Percentiles rank a stretch among this genome's conserved stretches.
Conservation (phyloP, 805 yeast species). For the Lachancea thermotolerans region DNA sequence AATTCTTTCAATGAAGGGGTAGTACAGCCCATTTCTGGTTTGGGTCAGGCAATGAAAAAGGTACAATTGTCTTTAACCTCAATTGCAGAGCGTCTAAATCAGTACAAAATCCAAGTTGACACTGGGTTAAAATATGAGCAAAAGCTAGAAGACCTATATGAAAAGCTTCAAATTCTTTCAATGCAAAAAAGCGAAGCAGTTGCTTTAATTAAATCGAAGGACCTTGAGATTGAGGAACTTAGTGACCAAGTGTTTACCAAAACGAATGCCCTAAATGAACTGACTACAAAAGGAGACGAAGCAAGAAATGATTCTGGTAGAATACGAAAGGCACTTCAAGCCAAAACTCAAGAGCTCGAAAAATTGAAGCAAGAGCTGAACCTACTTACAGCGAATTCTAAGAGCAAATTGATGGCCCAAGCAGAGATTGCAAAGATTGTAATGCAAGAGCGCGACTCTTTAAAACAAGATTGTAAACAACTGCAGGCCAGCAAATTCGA, state of each 20-base stretch:
- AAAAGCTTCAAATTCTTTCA: conserved; percentile 16
- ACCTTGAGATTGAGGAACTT: conserved; percentile 14
- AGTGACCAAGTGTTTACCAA: conserved; percentile 13
- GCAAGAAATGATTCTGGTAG: neutral
- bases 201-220: conserved; percentile 6
- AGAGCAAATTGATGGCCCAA: conserved; percentile 34
- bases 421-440: conserved; percentile 29
- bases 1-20: no score
- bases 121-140: conserved; percentile 14
- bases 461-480: conserved; percentile 17
- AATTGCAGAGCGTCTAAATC: neutral
- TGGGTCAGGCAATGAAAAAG: neutral
- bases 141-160: conserved; percentile 15
- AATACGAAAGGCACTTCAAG: neutral
- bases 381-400: conserved; percentile 23
- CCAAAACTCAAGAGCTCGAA: neutral
- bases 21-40: neutral
- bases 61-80: neutral
- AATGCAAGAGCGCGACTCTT: conserved; percentile 24
- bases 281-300: conserved; percentile 5
- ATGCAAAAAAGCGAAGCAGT: conserved; percentile 23
- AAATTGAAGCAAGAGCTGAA: conserved; percentile 7
- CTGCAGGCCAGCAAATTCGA: conserved; percentile 17
- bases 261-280: neutral
- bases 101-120: conserved; percentile 11